Percentiles rank a stretch among this genome's conserved stretches.
phyloP scores from a whole-genome alignment of 768 basidiomycete genomes.

The Pleurotus sapidus region DNA sequence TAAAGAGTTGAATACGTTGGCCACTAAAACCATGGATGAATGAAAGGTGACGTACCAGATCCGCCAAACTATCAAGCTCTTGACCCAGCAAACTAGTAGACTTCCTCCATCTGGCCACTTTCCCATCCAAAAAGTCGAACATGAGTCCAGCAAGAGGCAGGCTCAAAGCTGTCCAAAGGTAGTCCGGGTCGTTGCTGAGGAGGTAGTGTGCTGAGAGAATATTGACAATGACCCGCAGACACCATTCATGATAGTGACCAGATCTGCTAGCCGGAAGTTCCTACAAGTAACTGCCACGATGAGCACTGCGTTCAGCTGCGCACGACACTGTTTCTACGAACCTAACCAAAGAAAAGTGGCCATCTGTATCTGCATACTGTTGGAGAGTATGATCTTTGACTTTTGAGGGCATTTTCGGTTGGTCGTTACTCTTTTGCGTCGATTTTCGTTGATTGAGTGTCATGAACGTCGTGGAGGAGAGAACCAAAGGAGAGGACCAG shows the following conservation, averaged over 20 bases:
- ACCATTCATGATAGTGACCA: slow-evolving; percentile 98
- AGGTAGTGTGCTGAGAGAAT: slow-evolving; percentile 93
- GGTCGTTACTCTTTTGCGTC: slow-evolving; percentile 24
- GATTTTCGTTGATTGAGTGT: slow-evolving; percentile 53
- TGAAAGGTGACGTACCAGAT: slow-evolving; percentile 60
- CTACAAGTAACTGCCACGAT: slow-evolving; percentile 37
- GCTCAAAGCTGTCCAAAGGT: slow-evolving; percentile 82
- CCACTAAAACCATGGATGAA: not conserved
- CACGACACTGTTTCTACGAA: slow-evolving; percentile 28
- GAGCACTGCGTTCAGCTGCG: no score
- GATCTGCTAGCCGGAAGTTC: slow-evolving; percentile 96
- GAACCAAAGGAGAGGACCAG: slow-evolving; percentile 5
- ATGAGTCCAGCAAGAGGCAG: slow-evolving; percentile 92
- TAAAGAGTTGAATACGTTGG: slow-evolving; percentile 24
- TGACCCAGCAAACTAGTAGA: slow-evolving; percentile 95
- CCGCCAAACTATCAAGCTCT: slow-evolving; percentile 95
- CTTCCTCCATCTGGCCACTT: slow-evolving; percentile 96
- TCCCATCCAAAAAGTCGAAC: slow-evolving; percentile 98
- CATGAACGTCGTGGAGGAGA: slow-evolving; percentile 13
- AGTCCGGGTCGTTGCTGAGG: slow-evolving; percentile 69
- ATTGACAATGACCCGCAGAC: slow-evolving; percentile 96
- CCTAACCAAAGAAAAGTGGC: slow-evolving; percentile 98
- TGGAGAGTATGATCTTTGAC: slow-evolving; percentile 49
- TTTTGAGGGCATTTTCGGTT: slow-evolving; percentile 12
- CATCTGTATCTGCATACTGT: slow-evolving; percentile 85